Evolutionary conservation across 495 filamentous ascomycete species (phyloP).

Genomic region (Baudoinia panamericana): DNA sequence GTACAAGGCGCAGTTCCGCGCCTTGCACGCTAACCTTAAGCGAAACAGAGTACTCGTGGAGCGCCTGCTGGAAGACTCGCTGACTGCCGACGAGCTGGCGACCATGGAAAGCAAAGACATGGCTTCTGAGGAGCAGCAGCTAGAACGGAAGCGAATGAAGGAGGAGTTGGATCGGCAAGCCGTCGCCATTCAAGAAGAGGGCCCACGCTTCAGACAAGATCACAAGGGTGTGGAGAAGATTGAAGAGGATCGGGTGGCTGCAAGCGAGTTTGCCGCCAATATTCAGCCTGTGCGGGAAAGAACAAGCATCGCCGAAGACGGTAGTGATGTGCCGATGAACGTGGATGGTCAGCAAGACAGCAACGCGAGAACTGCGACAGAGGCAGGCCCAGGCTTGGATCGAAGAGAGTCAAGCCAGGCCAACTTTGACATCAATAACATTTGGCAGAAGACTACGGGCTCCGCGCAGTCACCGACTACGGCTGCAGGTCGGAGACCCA

Average conservation of each 20-base stretch:
- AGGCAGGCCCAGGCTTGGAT: not conserved
- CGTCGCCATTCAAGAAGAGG: slow-evolving; percentile 60
- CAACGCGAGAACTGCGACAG: too few species aligned
- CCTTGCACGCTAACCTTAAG: slow-evolving; percentile 72
- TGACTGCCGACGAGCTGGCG: slow-evolving; percentile 60
- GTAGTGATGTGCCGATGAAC: slow-evolving; percentile 2
- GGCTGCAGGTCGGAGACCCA: slow-evolving; percentile 26
- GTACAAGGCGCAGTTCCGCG: slow-evolving; percentile 46
- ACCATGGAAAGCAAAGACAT: slow-evolving; percentile 80
- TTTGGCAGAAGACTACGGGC: slow-evolving; percentile 43
- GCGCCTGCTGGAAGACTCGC: slow-evolving; percentile 54
- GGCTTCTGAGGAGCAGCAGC: slow-evolving; percentile 78
- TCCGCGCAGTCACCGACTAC: slow-evolving; percentile 36
- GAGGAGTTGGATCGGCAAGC: slow-evolving; percentile 77
- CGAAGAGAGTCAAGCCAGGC: slow-evolving; percentile 5
- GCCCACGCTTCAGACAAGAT: slow-evolving; percentile 72
- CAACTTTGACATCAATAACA: slow-evolving; percentile 57
- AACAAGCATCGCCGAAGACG: slow-evolving; percentile 17
- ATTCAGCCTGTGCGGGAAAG: slow-evolving; percentile 15
- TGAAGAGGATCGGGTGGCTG: slow-evolving; percentile 44
- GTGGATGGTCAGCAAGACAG: not conserved
- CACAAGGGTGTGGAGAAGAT: slow-evolving; percentile 93
- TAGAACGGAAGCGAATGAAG: slow-evolving; percentile 58
- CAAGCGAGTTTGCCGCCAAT: slow-evolving; percentile 4
- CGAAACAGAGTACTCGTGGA: slow-evolving; percentile 65